Evolutionary conservation across 768 basidiomycete species (phyloP), one percentile per base, ranked within the genome.

Genomic region (Kwoniella dejecticola): DNA sequence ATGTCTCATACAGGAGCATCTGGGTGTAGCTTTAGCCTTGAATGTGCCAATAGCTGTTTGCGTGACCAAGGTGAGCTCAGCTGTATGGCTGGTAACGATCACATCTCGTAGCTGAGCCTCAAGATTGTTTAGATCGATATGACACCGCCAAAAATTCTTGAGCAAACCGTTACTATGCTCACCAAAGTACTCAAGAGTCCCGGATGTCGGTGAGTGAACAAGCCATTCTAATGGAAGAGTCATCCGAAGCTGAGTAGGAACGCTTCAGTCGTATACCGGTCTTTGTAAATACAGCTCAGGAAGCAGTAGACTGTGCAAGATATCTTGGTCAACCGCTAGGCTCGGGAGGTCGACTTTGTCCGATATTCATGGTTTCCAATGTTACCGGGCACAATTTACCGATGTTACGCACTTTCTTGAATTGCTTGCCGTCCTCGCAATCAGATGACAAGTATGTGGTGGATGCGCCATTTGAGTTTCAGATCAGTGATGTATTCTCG

Each of bases 1-100:
- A n/a, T n/a, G n/a, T n/a, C n/a, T n/a, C n/a, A n/a, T n/a, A n/a
- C 23, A 97, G 79, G 96, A 99, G 77, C 96, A 99, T 79, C 81
- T 99, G 11, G 91, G 96, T 0, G 94, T 98, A 62, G 87, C 95
- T 2, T 82, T 99, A 1, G 96, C 96, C 4, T 80, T 99, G 52
- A 91, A 88, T 71, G 90, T 98, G 1, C 96, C 96, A 2, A 87
- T 99, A 68, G 73, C 73, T 10, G 89, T 94, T 44, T 92, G 91
- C 77, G 88, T 98, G 60, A 97, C 95, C 3, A 98, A 98, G 84
- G 91, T 89, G 62, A 46, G 77, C 45, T 29, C 21, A 36, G 12
- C 29, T 15, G 7, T 27, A 41, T 21, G 27, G 26, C 41, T 31
- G 6, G 10, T 13, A 5, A n/a, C 19, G 12, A 19, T 23, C 60